These are phyloP conservation scores for Lepiota venenata DNA, from an alignment of 768 basidiomycete genomes.

Conservation along the genomic window DNA sequence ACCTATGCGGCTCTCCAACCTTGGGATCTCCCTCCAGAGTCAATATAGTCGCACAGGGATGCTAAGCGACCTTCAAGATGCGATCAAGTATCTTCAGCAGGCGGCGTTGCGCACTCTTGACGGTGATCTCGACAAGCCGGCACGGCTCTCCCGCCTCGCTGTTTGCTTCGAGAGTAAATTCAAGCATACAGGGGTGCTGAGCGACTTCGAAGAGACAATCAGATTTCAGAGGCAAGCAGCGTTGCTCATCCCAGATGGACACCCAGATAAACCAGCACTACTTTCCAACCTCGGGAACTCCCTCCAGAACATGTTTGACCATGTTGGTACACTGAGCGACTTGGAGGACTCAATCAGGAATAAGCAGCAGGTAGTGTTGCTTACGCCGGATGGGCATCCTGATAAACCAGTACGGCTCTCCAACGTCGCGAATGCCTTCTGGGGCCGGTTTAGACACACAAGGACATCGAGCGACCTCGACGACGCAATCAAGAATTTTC, in stretches of 20 bases:
- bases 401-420: background rate
- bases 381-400: background rate
- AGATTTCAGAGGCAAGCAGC: background rate
- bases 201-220: background rate
- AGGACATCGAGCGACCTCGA: background rate
- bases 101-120: background rate
- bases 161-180: background rate
- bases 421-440: background rate
- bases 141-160: background rate
- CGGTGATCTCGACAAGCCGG: background rate
- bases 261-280: background rate
- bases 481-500: conserved; percentile 1
- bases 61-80: background rate
- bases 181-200: background rate
- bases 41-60: background rate
- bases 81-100: background rate
- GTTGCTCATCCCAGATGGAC: background rate
- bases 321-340: background rate
- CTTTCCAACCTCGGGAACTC: background rate
- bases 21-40: no score
- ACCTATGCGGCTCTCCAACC: no score
- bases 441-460: background rate
- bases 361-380: background rate
- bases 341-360: background rate
- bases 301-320: background rate